Conservation (phyloP, 1,284 basidiomycete species). For the Ceratobasidium papillatum region DNA sequence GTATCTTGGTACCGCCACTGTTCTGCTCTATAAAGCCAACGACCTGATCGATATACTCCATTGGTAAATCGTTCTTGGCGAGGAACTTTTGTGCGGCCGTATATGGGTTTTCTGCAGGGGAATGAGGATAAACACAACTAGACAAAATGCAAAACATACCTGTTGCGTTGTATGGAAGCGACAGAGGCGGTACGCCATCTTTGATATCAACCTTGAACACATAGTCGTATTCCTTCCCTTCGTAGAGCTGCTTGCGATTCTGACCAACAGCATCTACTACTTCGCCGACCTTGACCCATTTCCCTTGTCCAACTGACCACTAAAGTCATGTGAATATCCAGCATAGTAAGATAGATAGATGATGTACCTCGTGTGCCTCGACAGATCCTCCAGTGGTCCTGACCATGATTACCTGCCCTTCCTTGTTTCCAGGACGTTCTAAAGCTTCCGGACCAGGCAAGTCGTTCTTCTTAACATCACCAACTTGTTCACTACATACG, state of each 20-base stretch:
- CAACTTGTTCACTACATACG: slow-evolving; percentile 73
- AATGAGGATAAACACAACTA: background rate
- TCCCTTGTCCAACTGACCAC: slow-evolving; percentile 73
- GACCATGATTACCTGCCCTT: slow-evolving; percentile 93
- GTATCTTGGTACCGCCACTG: slow-evolving; percentile 62
- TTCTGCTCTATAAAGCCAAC: slow-evolving; percentile 96
- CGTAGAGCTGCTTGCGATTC: slow-evolving; percentile 84
- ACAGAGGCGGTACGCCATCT: slow-evolving; percentile 91
- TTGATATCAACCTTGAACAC: slow-evolving; percentile 98
- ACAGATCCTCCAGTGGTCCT: slow-evolving; percentile 74
- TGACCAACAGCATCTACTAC: slow-evolving; percentile 94
- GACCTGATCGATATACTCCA: slow-evolving; percentile 88
- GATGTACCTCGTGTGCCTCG: slow-evolving; percentile 83
- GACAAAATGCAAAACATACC: slow-evolving; percentile 59
- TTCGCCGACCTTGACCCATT: slow-evolving; percentile 94
- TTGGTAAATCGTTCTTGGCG: slow-evolving; percentile 82
- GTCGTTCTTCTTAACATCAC: slow-evolving; percentile 90
- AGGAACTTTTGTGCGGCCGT: slow-evolving; percentile 90
- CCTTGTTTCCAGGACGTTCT: slow-evolving; percentile 78
- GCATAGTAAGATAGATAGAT: background rate
- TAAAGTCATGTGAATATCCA: slow-evolving; percentile 47
- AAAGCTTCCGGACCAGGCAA: slow-evolving; percentile 87
- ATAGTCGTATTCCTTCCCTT: slow-evolving; percentile 97
- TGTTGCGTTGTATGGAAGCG: slow-evolving; percentile 90
- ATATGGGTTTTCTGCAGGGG: slow-evolving; percentile 85